Evolutionary conservation across 805 yeast genomes (phyloP).

Genomic region (Candida peoriensis): DNA sequence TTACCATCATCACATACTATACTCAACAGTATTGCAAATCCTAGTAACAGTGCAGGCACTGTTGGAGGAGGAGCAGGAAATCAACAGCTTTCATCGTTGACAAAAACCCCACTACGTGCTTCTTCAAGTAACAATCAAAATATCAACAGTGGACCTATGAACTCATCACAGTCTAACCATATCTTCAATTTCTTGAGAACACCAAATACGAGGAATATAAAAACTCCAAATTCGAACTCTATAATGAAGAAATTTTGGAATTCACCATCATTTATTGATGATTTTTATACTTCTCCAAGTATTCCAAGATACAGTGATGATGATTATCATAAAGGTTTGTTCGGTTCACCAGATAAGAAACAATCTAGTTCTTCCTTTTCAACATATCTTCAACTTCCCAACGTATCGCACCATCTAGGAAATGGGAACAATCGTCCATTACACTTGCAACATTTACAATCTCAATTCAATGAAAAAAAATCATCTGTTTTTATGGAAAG

Average conservation of each 20-base stretch:
- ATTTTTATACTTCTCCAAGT: conserved; percentile 54
- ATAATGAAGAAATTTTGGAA: conserved; percentile 53
- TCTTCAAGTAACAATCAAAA: conserved; percentile 14
- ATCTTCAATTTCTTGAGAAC: conserved; percentile 21
- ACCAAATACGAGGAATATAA: conserved; percentile 25
- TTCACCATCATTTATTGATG: conserved; percentile 63
- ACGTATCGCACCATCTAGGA: not conserved
- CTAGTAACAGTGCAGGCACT: not conserved
- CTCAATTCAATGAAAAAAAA: not conserved
- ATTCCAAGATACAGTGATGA: conserved; percentile 26
- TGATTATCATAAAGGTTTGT: conserved; percentile 23
- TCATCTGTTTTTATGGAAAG: conserved; percentile 13
- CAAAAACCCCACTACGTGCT: conserved; percentile 31
- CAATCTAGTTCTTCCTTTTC: too few relatives aligned
- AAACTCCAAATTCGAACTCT: conserved; percentile 30
- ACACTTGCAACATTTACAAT: too few relatives aligned
- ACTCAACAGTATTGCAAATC: too few relatives aligned
- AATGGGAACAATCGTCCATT: not conserved
- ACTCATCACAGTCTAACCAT: conserved; percentile 11
- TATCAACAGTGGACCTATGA: conserved; percentile 5
- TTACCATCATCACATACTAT: conserved; percentile 1
- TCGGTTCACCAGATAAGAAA: conserved; percentile 32
- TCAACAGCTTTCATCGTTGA: conserved; percentile 24
- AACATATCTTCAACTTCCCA: not conserved
- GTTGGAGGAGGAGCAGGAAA: too few relatives aligned